Conservation (phyloP, 108 stramenopile genomes). For the Nannochloropsis salina region DNA sequence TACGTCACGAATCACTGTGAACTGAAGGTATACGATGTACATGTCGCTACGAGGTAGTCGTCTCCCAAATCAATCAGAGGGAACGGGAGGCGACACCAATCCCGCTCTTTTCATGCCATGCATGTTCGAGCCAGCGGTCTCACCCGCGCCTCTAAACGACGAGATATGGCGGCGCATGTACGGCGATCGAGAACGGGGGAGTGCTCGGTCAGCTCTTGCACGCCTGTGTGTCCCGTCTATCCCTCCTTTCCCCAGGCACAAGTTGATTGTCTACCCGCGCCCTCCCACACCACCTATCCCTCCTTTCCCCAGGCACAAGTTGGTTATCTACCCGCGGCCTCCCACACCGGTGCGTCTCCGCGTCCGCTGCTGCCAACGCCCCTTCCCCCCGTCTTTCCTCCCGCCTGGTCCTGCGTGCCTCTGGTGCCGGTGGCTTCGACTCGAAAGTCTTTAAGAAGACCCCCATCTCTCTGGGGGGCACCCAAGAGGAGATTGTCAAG, state of each 20-base stretch:
- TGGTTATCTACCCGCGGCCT: not conserved
- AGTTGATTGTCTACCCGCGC: not conserved
- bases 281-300: not conserved
- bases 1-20: not conserved
- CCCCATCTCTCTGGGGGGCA: conserved; percentile 76
- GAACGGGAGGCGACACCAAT: no score
- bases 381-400: not conserved
- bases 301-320: not conserved
- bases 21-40: no score
- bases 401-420: not conserved
- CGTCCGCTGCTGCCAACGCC: not conserved
- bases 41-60: no score
- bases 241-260: no score
- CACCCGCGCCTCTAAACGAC: no score
- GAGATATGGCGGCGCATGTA: no score
- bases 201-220: no score
- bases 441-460: conserved; percentile 78
- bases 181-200: no score
- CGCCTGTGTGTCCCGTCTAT: no score
- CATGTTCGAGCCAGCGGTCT: no score
- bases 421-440: conserved; percentile 53
- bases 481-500: conserved; percentile 87
- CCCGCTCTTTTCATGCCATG: no score
- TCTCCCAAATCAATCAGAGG: no score
- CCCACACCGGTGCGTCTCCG: not conserved